Evolutionary conservation across 805 yeast species (phyloP).

Genomic region (Monosporozyma servazzii): DNA sequence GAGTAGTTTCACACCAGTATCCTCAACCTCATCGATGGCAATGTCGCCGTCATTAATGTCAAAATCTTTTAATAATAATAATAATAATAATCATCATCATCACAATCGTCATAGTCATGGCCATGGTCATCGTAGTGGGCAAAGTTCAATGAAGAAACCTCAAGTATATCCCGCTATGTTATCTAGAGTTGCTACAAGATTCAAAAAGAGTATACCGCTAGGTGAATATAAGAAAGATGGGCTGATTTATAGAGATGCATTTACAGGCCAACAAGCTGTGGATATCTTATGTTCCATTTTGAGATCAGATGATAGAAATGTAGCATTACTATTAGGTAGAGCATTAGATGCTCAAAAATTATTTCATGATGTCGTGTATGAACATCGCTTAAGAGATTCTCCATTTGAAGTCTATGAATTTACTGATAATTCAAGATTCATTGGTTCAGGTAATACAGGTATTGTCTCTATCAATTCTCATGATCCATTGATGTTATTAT

Average conservation of each 20-base stretch:
- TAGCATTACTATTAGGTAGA: slow-evolving; percentile 82
- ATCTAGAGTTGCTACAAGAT: slow-evolving; percentile 73
- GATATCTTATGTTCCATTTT: slow-evolving; percentile 80
- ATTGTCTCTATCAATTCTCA: slow-evolving; percentile 17
- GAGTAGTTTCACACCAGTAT: slow-evolving; percentile 3
- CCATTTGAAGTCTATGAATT: slow-evolving; percentile 81
- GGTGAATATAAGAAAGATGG: slow-evolving; percentile 86
- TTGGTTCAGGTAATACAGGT: slow-evolving; percentile 17
- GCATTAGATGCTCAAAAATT: slow-evolving; percentile 89
- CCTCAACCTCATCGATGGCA: slow-evolving; percentile 2
- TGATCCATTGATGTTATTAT: slow-evolving; percentile 23
- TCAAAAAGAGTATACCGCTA: slow-evolving; percentile 57
- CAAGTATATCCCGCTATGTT: slow-evolving; percentile 82
- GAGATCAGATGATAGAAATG: slow-evolving; percentile 81
- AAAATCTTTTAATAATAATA: slow-evolving; percentile 1
- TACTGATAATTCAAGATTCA: slow-evolving; percentile 34
- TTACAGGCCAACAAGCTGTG: slow-evolving; percentile 90
- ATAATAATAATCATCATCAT: slow-evolving; percentile 8
- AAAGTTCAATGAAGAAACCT: slow-evolving; percentile 37
- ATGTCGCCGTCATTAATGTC: slow-evolving; percentile 3
- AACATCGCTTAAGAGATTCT: slow-evolving; percentile 85
- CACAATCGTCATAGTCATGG: neutral
- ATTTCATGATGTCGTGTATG: slow-evolving; percentile 92
- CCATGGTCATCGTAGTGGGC: slow-evolving; percentile 1
- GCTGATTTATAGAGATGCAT: slow-evolving; percentile 82